A percentile compares a stretch with the other conserved stretches of the same genome.
phyloP scores from a whole-genome alignment of 768 basidiomycete genomes.

The Daedaleopsis nitida region DNA sequence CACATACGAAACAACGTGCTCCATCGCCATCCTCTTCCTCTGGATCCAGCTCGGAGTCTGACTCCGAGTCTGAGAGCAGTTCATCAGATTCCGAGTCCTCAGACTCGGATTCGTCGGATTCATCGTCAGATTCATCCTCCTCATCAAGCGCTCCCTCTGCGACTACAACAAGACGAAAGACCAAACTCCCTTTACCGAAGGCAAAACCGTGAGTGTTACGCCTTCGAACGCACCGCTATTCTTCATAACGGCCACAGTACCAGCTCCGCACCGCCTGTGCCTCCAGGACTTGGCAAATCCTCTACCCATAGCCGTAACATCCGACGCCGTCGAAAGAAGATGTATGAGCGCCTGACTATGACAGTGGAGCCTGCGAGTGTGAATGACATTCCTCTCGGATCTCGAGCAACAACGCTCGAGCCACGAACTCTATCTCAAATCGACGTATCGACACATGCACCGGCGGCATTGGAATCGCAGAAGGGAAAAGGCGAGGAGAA shows the following conservation, averaged over 20 bases:
- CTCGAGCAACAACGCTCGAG: constrained; percentile 6
- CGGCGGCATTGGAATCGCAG: not conserved
- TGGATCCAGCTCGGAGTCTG: constrained; percentile 16
- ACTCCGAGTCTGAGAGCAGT: constrained; percentile 9
- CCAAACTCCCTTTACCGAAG: not conserved
- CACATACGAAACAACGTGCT: not conserved
- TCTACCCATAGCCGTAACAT: constrained; percentile 58
- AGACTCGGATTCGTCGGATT: constrained; percentile 29
- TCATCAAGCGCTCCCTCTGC: constrained; percentile 7
- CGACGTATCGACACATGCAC: too few species aligned
- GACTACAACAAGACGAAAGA: not conserved
- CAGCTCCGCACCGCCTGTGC: constrained; percentile 36
- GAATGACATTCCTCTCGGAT: constrained; percentile 50
- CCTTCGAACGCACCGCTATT: constrained; percentile 18
- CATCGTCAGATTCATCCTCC: constrained; percentile 22
- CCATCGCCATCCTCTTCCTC: constrained; percentile 13
- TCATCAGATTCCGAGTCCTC: constrained; percentile 26
- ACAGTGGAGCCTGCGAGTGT: constrained; percentile 34
- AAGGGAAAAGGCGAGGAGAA: not conserved
- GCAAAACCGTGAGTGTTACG: constrained; percentile 7
- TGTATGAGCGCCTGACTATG: constrained; percentile 30
- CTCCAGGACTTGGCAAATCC: constrained; percentile 62
- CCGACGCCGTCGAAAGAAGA: constrained; percentile 53
- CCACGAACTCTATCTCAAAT: not conserved
- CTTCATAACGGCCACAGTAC: not conserved